phyloP scores from a whole-genome alignment of 331 rosid genomes.

The Rosa hybrid region DNA sequence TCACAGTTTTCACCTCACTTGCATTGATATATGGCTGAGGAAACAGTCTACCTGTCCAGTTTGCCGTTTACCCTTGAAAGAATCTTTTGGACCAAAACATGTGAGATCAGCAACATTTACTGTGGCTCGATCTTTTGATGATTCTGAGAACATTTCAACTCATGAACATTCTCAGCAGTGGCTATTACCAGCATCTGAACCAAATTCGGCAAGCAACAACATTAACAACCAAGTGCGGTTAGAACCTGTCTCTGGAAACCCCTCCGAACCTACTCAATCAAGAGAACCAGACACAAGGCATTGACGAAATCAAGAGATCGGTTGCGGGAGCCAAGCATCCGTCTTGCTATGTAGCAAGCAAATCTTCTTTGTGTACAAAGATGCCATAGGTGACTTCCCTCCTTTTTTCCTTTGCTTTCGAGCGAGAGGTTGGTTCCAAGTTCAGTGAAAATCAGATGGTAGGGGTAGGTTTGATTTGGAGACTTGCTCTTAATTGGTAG shows the following conservation, averaged over 20 bases:
- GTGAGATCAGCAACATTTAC: constrained; percentile 51
- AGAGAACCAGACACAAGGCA: constrained; percentile 45
- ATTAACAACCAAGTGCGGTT: constrained; percentile 29
- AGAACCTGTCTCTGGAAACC: constrained; percentile 33
- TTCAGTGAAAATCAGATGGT: constrained; percentile 21
- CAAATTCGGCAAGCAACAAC: constrained; percentile 28
- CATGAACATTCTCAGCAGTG: constrained; percentile 40
- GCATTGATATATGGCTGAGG: constrained; percentile 89
- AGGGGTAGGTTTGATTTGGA: constrained; percentile 16
- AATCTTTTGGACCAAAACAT: constrained; percentile 52
- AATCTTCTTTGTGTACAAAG: constrained; percentile 14
- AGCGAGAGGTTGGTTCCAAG: constrained; percentile 13
- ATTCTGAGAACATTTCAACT: constrained; percentile 41
- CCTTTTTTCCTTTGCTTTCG: not conserved
- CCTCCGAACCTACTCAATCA: constrained; percentile 30
- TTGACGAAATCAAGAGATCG: constrained; percentile 29
- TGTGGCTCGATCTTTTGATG: constrained; percentile 47
- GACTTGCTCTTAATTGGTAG: constrained; percentile 2
- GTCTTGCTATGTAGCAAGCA: constrained; percentile 18
- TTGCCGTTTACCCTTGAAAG: constrained; percentile 78
- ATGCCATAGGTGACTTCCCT: constrained; percentile 13
- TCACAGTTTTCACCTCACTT: constrained; percentile 84
- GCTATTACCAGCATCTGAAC: constrained; percentile 37
- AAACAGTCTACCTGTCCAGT: constrained; percentile 92
- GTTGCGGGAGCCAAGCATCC: constrained; percentile 24